These are phyloP conservation scores for Rhypophila decipiens DNA, from an alignment of 495 filamentous ascomycete genomes.

Conservation along the genomic window DNA sequence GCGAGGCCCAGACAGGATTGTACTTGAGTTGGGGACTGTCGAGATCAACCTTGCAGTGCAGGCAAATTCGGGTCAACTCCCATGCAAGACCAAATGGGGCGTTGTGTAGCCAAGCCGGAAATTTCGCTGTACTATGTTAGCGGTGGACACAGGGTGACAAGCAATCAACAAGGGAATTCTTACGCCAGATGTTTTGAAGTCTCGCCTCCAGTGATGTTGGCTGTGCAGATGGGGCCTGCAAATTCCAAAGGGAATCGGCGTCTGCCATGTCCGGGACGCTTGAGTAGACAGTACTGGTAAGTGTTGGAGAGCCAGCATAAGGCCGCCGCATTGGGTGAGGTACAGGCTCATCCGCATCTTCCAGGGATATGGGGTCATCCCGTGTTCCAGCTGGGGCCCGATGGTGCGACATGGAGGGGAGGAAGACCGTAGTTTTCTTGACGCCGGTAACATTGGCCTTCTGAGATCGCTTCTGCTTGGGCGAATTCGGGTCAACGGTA, in stretches of 20 bases:
- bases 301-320: not conserved
- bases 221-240: not conserved
- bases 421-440: too few species aligned
- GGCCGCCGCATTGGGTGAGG: too few species aligned
- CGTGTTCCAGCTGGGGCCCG: too few species aligned
- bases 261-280: not conserved
- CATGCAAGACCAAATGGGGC: slow-evolving; percentile 39
- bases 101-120: slow-evolving; percentile 27
- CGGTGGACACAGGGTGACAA: too few species aligned
- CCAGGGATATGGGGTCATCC: too few species aligned
- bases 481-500: not conserved
- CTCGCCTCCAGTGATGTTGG: slow-evolving; percentile 5
- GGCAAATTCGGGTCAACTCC: slow-evolving; percentile 39
- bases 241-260: not conserved
- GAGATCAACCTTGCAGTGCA: slow-evolving; percentile 34
- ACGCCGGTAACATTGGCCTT: too few species aligned
- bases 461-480: not conserved
- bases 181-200: slow-evolving; percentile 26
- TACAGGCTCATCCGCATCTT: too few species aligned
- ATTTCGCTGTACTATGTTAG: slow-evolving; percentile 33
- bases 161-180: too few species aligned
- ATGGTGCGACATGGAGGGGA: too few species aligned
- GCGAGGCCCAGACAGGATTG: slow-evolving; percentile 28
- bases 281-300: slow-evolving; percentile 1
- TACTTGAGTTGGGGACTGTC: slow-evolving; percentile 25